Base-by-base conservation (phyloP, 192 early-diverging fungal genomes). In the Rhizophagus clarus region DNA sequence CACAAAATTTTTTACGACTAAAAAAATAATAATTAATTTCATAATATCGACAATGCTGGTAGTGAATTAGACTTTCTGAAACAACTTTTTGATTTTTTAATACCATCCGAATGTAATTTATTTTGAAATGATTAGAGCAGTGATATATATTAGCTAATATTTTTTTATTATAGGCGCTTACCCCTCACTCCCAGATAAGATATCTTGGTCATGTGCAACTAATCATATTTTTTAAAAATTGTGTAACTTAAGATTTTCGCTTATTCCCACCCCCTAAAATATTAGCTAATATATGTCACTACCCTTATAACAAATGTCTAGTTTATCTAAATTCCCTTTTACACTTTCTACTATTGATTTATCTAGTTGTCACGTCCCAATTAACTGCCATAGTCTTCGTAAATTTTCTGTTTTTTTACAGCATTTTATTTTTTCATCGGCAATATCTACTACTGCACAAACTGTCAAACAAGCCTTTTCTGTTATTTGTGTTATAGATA, bases 61-160 rank as follows among this genome's bases (percentile, higher is more conserved):
- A 11, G 8, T 42, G 9, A 0, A 71, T 40, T 29, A 42, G 15
- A 42, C 32, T 40, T 40, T 42, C 40, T 37, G 11, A 29, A 71
- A 20, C 15, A 24, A n/a, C 6, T 17, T 32, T 20, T 29, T 71
- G 8, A 22, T n/a, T 20, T n/a, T 42, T 71, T 42, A 24, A 32
- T 24, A 71, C 31, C 22, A 11, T 7, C 5, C 9, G 22, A n/a
- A 40, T 71, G 69, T 40, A 71, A 42, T 24, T 71, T 0, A 71
- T 71, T 71, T 71, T 42, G 37, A n/a, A 71, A 40, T 71, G 32
- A 9, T n/a, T n/a, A n/a, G n/a, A n/a, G n/a, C n/a, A n/a, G n/a
- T n/a, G n/a, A n/a, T n/a, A n/a, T n/a, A n/a, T n/a, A n/a, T n/a
- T n/a, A n/a, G n/a, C n/a, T n/a, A n/a, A n/a, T n/a, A n/a, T n/a